phyloP scores from a whole-genome alignment of 2,329 filamentous ascomycete species.

The Aureobasidium sp. region DNA sequence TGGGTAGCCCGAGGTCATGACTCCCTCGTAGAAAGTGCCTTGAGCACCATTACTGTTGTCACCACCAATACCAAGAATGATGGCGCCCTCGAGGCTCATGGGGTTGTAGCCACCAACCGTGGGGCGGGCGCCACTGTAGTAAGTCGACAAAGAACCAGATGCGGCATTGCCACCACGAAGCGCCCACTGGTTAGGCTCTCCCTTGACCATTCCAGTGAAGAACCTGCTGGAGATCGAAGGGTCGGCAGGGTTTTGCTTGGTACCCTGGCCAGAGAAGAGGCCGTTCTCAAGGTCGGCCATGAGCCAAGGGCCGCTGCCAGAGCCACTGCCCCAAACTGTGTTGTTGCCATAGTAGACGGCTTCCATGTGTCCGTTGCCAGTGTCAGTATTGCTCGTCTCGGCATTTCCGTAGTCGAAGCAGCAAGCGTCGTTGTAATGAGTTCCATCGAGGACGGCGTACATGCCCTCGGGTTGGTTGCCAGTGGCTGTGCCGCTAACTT shows the following conservation, averaged over 20 bases:
- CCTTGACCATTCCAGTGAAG: constrained; percentile 50
- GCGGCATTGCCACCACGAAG: constrained; percentile 51
- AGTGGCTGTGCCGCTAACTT: constrained; percentile 43
- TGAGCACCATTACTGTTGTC: constrained; percentile 54
- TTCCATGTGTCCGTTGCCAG: constrained; percentile 60
- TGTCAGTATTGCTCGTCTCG: constrained; percentile 33
- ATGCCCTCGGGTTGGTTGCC: constrained; percentile 51
- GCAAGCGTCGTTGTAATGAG: constrained; percentile 50
- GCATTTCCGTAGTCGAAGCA: constrained; percentile 42
- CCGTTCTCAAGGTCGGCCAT: constrained; percentile 64
- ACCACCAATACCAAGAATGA: constrained; percentile 63
- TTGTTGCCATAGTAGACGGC: constrained; percentile 56
- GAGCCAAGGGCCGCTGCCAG: constrained; percentile 56
- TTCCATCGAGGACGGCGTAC: constrained; percentile 53
- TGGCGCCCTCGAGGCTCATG: constrained; percentile 58
- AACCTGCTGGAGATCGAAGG: constrained; percentile 49
- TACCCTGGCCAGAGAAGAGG: constrained; percentile 49
- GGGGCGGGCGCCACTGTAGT: constrained; percentile 51
- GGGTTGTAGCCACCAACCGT: constrained; percentile 45
- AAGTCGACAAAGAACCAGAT: constrained; percentile 49
- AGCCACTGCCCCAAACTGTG: constrained; percentile 48
- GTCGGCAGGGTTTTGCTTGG: constrained; percentile 42
- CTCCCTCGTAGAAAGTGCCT: constrained; percentile 54
- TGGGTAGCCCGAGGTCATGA: constrained; percentile 55
- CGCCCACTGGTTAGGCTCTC: constrained; percentile 47